These are phyloP conservation scores for Ophiocordyceps robertsii DNA, from an alignment of 2,329 filamentous ascomycete genomes.

Conservation along the genomic window DNA sequence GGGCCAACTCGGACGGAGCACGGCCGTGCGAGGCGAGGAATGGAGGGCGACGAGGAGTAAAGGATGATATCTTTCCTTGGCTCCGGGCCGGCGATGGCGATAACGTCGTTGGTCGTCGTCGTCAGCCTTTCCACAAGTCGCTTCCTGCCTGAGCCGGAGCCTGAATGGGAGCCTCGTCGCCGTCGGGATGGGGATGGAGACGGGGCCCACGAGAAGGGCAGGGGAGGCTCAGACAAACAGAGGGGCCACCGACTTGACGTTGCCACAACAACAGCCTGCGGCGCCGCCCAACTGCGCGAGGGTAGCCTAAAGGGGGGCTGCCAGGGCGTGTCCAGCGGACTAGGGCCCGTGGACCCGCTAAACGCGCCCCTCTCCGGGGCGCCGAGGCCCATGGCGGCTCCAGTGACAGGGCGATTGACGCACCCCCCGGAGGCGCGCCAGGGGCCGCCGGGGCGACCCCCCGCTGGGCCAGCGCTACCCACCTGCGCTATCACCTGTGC, in stretches of 20 bases:
- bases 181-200: neutral
- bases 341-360: neutral
- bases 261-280: slow-evolving; percentile 4
- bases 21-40: neutral
- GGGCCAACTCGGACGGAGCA: neutral
- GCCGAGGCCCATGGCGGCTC: neutral
- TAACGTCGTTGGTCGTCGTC: neutral
- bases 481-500: neutral
- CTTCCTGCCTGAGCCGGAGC: neutral
- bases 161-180: neutral
- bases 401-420: neutral
- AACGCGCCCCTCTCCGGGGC: neutral
- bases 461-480: slow-evolving; percentile 1
- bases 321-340: too few species aligned
- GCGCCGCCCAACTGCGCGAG: neutral
- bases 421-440: neutral
- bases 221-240: slow-evolving; percentile 7
- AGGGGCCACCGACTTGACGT: slow-evolving; percentile 4
- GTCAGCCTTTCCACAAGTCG: neutral
- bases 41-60: neutral
- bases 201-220: neutral
- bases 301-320: too few species aligned
- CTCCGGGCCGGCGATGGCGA: neutral
- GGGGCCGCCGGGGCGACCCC: slow-evolving; percentile 6
- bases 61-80: neutral